Conservation (phyloP, 2,329 filamentous ascomycete genomes). For the Sporothrix pallida region DNA sequence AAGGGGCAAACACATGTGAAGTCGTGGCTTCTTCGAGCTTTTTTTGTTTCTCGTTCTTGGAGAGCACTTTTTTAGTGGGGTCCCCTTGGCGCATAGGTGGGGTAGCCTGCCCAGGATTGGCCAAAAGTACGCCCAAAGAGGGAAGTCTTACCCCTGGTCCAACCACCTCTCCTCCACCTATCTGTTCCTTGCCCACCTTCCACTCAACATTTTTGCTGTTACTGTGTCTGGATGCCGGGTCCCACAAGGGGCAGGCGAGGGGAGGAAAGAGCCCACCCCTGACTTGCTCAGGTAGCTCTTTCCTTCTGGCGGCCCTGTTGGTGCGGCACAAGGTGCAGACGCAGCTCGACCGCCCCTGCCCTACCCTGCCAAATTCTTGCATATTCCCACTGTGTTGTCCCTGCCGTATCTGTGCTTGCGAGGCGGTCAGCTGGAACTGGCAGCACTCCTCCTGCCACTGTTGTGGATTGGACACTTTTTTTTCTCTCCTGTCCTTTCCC, state of each 20-base stretch:
- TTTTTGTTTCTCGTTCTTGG: slow-evolving; percentile 7
- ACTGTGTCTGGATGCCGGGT: slow-evolving; percentile 12
- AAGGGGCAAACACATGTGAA: slow-evolving; percentile 23
- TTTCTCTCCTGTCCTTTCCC: slow-evolving; percentile 6
- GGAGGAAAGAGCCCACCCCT: slow-evolving; percentile 19
- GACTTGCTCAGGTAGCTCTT: slow-evolving; percentile 4
- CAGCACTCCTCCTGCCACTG: neutral
- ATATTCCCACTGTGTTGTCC: slow-evolving; percentile 2
- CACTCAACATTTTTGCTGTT: slow-evolving; percentile 27
- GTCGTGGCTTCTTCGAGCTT: neutral
- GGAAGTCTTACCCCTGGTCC: slow-evolving; percentile 19
- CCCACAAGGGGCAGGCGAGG: neutral
- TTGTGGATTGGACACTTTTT: slow-evolving; percentile 26
- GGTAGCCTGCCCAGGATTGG: slow-evolving; percentile 18
- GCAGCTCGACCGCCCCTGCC: slow-evolving; percentile 14
- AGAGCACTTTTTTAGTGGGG: slow-evolving; percentile 22
- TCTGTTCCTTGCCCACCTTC: slow-evolving; percentile 3
- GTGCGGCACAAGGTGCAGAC: slow-evolving; percentile 19
- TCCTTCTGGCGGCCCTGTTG: slow-evolving; percentile 9
- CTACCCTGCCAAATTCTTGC: neutral
- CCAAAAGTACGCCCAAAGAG: neutral
- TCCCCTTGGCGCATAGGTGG: slow-evolving; percentile 13
- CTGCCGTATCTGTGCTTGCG: slow-evolving; percentile 14
- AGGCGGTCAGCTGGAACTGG: slow-evolving; percentile 32
- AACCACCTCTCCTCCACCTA: slow-evolving; percentile 24